Conservation (phyloP, 805 yeast genomes). For the Saturnispora gosingensis region DNA sequence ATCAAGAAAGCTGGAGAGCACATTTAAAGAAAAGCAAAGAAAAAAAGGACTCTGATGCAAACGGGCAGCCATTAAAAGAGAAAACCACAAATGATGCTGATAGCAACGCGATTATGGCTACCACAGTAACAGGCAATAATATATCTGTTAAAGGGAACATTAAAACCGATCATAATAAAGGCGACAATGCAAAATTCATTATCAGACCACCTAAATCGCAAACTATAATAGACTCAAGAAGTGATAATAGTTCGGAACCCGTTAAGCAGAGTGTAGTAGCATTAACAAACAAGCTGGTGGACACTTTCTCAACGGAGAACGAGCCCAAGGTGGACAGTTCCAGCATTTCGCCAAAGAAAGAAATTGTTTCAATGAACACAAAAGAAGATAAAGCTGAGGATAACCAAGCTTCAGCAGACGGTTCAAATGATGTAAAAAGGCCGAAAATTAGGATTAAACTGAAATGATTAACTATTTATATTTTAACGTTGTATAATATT, state of each 20-base stretch:
- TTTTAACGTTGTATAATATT: neutral
- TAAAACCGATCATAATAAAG: neutral
- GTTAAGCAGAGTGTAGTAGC: neutral
- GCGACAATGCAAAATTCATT: neutral
- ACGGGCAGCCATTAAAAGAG: neutral
- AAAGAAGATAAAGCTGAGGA: neutral
- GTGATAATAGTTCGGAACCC: neutral
- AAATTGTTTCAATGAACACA: neutral
- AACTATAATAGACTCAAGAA: neutral
- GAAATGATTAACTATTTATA: neutral
- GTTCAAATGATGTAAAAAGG: neutral
- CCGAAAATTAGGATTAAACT: neutral
- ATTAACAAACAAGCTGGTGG: neutral
- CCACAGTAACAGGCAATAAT: neutral
- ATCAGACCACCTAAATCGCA: neutral
- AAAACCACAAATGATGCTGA: neutral
- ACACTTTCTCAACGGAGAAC: too few relatives aligned
- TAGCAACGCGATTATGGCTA: neutral
- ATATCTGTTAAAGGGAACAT: too few relatives aligned
- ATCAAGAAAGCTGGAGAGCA: constrained; percentile 1
- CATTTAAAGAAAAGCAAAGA: neutral
- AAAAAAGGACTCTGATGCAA: neutral
- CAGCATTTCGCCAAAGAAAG: too few relatives aligned
- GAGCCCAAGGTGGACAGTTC: neutral
- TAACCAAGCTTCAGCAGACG: neutral